Evolutionary conservation across 352 stramenopile genomes (phyloP).

Genomic region (Elongisporangium anandrum): DNA sequence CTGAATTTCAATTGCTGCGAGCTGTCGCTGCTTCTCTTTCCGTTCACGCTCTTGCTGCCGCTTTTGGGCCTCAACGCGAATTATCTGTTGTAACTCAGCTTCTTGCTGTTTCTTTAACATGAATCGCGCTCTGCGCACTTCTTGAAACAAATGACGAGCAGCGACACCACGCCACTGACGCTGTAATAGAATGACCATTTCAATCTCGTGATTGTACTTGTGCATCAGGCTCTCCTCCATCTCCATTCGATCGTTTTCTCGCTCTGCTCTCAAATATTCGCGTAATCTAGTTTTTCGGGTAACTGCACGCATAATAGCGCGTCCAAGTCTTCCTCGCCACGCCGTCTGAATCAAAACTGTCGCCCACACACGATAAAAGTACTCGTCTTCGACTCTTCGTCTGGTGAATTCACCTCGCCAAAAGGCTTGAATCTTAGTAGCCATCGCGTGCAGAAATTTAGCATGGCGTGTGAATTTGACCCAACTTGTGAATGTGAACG

Average conservation of each 20-base stretch:
- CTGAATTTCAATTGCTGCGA: constrained; percentile 68
- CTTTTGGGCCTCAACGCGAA: constrained; percentile 42
- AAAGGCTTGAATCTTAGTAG: constrained; percentile 48
- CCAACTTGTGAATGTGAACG: constrained; percentile 50
- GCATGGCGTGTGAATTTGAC: constrained; percentile 27
- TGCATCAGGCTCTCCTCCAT: constrained; percentile 34
- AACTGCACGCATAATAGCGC: constrained; percentile 41
- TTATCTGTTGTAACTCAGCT: constrained; percentile 60
- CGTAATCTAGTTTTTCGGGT: constrained; percentile 51
- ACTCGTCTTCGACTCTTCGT: constrained; percentile 50
- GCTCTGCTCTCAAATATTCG: constrained; percentile 66
- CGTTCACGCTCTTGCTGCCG: constrained; percentile 47
- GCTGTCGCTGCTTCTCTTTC: constrained; percentile 30
- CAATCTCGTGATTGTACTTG: constrained; percentile 46
- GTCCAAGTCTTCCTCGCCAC: constrained; percentile 57
- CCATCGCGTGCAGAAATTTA: constrained; percentile 24
- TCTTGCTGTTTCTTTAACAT: constrained; percentile 64
- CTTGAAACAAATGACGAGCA: constrained; percentile 51
- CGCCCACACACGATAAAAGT: constrained; percentile 58
- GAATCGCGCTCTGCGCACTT: constrained; percentile 51
- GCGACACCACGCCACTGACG: constrained; percentile 69
- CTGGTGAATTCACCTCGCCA: constrained; percentile 51
- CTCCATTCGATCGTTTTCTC: constrained; percentile 53
- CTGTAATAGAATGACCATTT: constrained; percentile 59
- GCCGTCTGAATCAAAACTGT: constrained; percentile 63